phyloP scores from a whole-genome alignment of 1,139 yeast genomes.

The Diutina sp. region DNA sequence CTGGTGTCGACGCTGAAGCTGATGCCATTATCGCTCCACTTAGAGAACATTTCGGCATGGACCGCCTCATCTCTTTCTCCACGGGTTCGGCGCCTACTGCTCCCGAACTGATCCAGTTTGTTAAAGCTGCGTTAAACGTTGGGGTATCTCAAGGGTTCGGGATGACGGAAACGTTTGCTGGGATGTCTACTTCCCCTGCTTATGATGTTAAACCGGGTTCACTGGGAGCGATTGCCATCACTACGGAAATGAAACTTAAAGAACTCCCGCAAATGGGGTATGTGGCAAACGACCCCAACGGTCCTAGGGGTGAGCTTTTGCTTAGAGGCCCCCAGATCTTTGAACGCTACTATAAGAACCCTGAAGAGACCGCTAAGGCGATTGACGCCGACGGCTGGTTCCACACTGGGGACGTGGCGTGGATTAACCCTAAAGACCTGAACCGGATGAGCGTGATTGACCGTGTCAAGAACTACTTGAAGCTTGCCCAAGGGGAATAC shows the following conservation, averaged over 20 bases:
- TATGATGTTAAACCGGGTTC: conserved; percentile 27
- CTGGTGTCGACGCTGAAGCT: background rate
- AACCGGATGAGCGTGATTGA: conserved; percentile 53
- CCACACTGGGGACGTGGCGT: conserved; percentile 64
- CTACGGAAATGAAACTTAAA: conserved; percentile 22
- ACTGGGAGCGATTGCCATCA: conserved; percentile 23
- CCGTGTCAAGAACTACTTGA: conserved; percentile 71
- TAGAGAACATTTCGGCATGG: conserved; percentile 24
- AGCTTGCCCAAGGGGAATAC: conserved; percentile 73
- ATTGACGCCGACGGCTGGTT: conserved; percentile 64
- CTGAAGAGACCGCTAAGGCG: conserved; percentile 36
- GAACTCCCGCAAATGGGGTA: conserved; percentile 9
- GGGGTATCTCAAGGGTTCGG: conserved; percentile 35
- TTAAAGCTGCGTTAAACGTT: conserved; percentile 24
- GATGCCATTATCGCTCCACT: conserved; percentile 10
- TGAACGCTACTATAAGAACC: conserved; percentile 44
- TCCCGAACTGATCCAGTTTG: conserved; percentile 25
- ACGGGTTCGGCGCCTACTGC: conserved; percentile 36
- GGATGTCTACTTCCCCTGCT: conserved; percentile 18
- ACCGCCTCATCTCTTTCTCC: conserved; percentile 13
- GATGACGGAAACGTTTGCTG: conserved; percentile 33
- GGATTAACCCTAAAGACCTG: conserved; percentile 20
- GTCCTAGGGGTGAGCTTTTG: conserved; percentile 33
- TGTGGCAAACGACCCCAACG: conserved; percentile 3
- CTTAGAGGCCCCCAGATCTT: conserved; percentile 61